These are phyloP conservation scores for Rutstroemia sp. DNA, from an alignment of 2,329 filamentous ascomycete species.

Conservation along the genomic window DNA sequence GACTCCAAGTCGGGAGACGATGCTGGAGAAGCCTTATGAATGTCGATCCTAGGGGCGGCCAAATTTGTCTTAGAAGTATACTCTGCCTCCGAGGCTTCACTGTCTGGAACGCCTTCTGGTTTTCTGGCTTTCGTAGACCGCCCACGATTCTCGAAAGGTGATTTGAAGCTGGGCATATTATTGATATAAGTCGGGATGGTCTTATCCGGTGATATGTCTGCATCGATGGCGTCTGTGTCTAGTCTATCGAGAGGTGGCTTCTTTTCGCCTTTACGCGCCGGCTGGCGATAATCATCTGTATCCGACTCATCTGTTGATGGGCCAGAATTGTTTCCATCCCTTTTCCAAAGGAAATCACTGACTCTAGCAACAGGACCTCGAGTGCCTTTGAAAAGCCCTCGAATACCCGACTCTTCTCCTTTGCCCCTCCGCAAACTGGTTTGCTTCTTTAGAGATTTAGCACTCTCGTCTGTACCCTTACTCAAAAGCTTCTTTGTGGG, in stretches of 20 bases:
- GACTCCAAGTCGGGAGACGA: slow-evolving; percentile 19
- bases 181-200: slow-evolving; percentile 19
- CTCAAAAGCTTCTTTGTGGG: slow-evolving; percentile 32
- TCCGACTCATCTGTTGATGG: slow-evolving; percentile 41
- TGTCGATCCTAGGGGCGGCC: slow-evolving; percentile 42
- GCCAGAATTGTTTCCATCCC: slow-evolving; percentile 41
- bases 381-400: slow-evolving; percentile 71
- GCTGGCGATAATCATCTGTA: slow-evolving; percentile 35
- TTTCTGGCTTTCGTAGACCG: slow-evolving; percentile 23
- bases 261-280: slow-evolving; percentile 31
- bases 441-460: slow-evolving; percentile 41
- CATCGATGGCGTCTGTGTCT: slow-evolving; percentile 3
- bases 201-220: slow-evolving; percentile 10
- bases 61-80: slow-evolving; percentile 38
- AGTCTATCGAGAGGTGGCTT: slow-evolving; percentile 22
- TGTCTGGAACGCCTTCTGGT: slow-evolving; percentile 15
- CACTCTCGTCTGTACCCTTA: slow-evolving; percentile 37
- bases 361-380: slow-evolving; percentile 57
- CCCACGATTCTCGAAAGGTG: slow-evolving; percentile 35
- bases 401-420: slow-evolving; percentile 47
- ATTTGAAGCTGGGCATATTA: slow-evolving; percentile 42
- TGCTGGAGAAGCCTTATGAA: slow-evolving; percentile 30
- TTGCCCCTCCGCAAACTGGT: slow-evolving; percentile 41
- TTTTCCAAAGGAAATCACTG: slow-evolving; percentile 52
- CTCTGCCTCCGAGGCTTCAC: slow-evolving; percentile 30